Conservation (phyloP, 306 rosid species). For the Malus fusca region DNA sequence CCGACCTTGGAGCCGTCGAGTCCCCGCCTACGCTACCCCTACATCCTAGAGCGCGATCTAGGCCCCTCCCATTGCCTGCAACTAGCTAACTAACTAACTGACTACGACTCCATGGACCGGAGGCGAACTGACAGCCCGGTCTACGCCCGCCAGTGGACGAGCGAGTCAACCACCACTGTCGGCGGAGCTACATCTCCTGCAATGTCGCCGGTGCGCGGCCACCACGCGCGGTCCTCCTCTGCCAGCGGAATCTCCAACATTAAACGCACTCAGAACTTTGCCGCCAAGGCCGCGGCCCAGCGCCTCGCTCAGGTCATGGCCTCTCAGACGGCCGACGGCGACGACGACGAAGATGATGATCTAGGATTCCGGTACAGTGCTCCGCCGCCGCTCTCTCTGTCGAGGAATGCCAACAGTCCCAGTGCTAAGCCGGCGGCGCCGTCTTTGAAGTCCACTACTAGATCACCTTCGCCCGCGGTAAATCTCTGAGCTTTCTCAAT, state of each 20-base stretch:
- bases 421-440: slow-evolving; percentile 28
- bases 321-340: slow-evolving; percentile 66
- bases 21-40: not conserved
- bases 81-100: not conserved
- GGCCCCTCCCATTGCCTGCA: not conserved
- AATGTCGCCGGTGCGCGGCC: slow-evolving; percentile 56
- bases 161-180: slow-evolving; percentile 33
- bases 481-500: not conserved
- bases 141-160: slow-evolving; percentile 41
- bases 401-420: slow-evolving; percentile 32
- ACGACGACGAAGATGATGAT: slow-evolving; percentile 66
- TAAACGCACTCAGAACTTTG: slow-evolving; percentile 86
- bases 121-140: slow-evolving; percentile 43
- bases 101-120: slow-evolving; percentile 28
- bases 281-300: slow-evolving; percentile 96
- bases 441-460: slow-evolving; percentile 21
- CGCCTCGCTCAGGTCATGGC: slow-evolving; percentile 99
- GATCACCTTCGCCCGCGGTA: slow-evolving; percentile 76
- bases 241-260: slow-evolving; percentile 64
- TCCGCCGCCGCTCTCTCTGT: slow-evolving; percentile 72
- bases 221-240: slow-evolving; percentile 81
- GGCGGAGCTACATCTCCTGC: slow-evolving; percentile 29
- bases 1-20: not conserved
- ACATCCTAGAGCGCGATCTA: not conserved
- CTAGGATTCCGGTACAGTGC: slow-evolving; percentile 86